phyloP scores from a whole-genome alignment of 2,329 filamentous ascomycete species.

The Penicillium sp. region DNA sequence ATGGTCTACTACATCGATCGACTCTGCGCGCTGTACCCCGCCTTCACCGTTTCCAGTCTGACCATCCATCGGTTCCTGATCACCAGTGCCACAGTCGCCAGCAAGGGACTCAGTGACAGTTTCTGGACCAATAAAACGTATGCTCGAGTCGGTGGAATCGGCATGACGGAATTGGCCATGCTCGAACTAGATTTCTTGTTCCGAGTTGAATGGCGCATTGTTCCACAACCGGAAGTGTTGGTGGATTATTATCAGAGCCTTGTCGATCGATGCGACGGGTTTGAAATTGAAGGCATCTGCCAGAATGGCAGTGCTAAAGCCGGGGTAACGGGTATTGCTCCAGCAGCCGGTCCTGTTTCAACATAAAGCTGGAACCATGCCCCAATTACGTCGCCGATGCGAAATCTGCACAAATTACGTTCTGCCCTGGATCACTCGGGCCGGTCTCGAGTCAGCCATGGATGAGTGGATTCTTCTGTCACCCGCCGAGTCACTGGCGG shows the following conservation, averaged over 20 bases:
- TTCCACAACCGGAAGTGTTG: conserved; percentile 85
- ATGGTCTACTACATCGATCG: conserved; percentile 99
- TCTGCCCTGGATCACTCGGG: conserved; percentile 10
- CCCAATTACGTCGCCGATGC: background rate
- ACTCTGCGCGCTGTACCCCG: conserved; percentile 79
- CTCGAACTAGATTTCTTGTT: conserved; percentile 90
- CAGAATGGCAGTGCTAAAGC: conserved; percentile 6
- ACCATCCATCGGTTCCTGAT: conserved; percentile 97
- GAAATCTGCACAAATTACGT: conserved; percentile 1
- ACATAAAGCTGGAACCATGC: background rate
- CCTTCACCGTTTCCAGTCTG: conserved; percentile 91
- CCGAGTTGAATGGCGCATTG: conserved; percentile 90
- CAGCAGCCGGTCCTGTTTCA: conserved; percentile 5
- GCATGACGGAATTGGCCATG: conserved; percentile 76
- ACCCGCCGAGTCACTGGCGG: conserved; percentile 2
- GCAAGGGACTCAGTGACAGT: conserved; percentile 88
- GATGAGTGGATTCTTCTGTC: conserved; percentile 2
- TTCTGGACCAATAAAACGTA: conserved; percentile 99
- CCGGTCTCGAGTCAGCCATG: conserved; percentile 16
- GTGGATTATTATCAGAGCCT: conserved; percentile 88
- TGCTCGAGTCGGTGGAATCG: conserved; percentile 84
- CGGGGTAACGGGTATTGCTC: conserved; percentile 8
- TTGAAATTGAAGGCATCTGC: conserved; percentile 41
- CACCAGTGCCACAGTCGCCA: conserved; percentile 86
- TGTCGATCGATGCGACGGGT: conserved; percentile 58